These are phyloP conservation scores for Apiotrichum montevideense DNA, from an alignment of 1,284 basidiomycete species.

Conservation along the genomic window DNA sequence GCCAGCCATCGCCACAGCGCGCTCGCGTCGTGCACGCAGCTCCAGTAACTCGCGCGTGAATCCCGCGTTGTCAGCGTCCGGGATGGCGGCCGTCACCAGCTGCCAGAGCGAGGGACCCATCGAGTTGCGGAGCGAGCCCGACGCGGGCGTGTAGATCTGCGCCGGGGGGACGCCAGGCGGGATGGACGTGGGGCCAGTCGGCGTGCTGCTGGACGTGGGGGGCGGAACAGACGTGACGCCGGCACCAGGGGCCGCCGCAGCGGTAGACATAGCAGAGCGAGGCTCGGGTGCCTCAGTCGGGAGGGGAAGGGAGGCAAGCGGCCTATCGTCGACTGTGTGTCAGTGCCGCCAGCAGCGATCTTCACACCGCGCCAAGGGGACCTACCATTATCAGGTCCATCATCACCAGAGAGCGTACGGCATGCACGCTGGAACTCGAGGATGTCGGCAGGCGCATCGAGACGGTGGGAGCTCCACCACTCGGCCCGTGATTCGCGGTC, in stretches of 20 bases:
- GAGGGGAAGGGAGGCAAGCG: too few relatives aligned
- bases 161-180: not conserved
- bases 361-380: too few relatives aligned
- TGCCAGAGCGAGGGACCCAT: conserved; percentile 15
- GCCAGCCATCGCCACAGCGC: not conserved
- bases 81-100: conserved; percentile 14
- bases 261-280: too few relatives aligned
- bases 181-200: not conserved
- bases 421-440: conserved; percentile 1
- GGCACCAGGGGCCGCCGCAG: too few relatives aligned
- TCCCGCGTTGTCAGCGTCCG: conserved; percentile 4
- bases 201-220: not conserved
- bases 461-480: conserved; percentile 12
- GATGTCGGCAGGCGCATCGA: conserved; percentile 7
- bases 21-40: not conserved
- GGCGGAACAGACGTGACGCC: not conserved
- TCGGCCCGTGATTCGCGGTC: conserved; percentile 12
- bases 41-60: conserved; percentile 1
- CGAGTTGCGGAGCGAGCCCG: conserved; percentile 6
- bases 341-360: too few relatives aligned
- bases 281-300: too few relatives aligned
- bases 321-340: too few relatives aligned
- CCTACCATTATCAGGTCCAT: too few relatives aligned
- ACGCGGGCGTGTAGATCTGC: conserved; percentile 1
- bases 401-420: not conserved